A percentile compares a stretch with the other conserved stretches of the same genome.
These are phyloP conservation scores for Solanum rostratum DNA, from an alignment of 257 asterid genomes.

Conservation along the genomic window DNA sequence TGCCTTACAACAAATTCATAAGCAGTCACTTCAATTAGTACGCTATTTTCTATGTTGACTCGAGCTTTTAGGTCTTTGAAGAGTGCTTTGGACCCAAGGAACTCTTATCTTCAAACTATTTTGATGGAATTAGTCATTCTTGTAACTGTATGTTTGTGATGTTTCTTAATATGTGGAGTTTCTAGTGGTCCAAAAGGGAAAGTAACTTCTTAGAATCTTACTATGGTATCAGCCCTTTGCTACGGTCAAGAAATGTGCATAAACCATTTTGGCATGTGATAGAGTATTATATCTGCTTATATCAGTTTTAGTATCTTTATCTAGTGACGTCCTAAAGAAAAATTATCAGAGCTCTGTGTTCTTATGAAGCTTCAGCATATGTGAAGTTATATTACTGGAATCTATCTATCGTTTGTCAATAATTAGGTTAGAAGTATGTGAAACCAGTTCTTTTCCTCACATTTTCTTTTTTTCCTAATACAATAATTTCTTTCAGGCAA, in stretches of 20 bases:
- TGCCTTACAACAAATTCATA: slow-evolving; percentile 93
- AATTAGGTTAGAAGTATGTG: not conserved
- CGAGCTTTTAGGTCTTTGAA: not conserved
- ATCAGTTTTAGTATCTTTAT: not conserved
- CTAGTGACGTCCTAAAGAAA: not conserved
- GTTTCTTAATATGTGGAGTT: not conserved
- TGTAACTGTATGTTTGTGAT: not conserved
- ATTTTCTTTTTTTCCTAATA: not conserved
- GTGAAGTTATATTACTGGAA: not conserved
- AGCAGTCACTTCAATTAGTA: slow-evolving; percentile 88
- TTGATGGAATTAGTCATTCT: not conserved
- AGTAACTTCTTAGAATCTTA: not conserved
- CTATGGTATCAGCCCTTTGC: not conserved
- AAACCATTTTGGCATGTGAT: not conserved
- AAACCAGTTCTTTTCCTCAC: not conserved
- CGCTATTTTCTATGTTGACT: slow-evolving; percentile 7
- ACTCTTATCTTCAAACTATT: not conserved
- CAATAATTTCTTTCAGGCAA: slow-evolving; percentile 46
- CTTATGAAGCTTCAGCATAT: not conserved
- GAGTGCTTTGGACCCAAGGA: not conserved
- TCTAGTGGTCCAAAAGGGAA: not conserved
- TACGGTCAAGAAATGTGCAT: not conserved
- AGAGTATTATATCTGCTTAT: not conserved
- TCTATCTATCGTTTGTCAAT: not conserved
- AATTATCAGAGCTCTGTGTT: not conserved